A percentile compares a stretch with the other conserved stretches of the same genome.
Evolutionary conservation across 1,139 yeast species (phyloP).

Genomic region (Suhomyces maxii): DNA sequence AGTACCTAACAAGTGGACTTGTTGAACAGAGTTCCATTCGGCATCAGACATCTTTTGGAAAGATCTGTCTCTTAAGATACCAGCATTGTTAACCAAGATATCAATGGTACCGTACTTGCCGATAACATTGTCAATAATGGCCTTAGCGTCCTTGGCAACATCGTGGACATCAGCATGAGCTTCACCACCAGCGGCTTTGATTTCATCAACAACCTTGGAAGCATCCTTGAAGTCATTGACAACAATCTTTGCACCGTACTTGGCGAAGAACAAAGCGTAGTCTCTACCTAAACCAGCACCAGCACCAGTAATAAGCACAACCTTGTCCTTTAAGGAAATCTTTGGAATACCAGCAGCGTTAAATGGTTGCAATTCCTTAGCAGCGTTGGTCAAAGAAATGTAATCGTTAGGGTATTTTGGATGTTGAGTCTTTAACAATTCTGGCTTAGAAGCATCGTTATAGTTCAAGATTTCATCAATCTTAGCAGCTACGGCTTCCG

Average conservation of each 20-base stretch:
- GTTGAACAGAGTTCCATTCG: conserved; percentile 81
- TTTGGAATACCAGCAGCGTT: conserved; percentile 53
- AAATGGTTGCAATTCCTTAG: conserved; percentile 54
- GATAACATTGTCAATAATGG: conserved; percentile 77
- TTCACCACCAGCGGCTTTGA: conserved; percentile 70
- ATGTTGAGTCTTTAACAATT: conserved; percentile 56
- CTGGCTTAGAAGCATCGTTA: conserved; percentile 52
- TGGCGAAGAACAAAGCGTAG: conserved; percentile 82
- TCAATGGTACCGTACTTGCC: conserved; percentile 82
- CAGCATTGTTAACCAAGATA: conserved; percentile 88
- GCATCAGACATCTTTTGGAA: conserved; percentile 80
- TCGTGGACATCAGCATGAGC: conserved; percentile 86
- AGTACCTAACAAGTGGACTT: conserved; percentile 83
- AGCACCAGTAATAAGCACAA: conserved; percentile 92
- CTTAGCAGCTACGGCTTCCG: conserved; percentile 77
- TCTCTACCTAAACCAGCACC: conserved; percentile 95
- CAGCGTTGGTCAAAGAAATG: conserved; percentile 51
- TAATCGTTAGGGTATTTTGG: conserved; percentile 68
- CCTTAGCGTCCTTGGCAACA: conserved; percentile 75
- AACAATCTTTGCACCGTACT: conserved; percentile 92
- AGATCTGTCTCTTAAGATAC: conserved; percentile 88
- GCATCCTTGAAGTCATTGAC: conserved; percentile 90
- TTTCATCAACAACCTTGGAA: conserved; percentile 71
- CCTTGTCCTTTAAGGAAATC: conserved; percentile 72
- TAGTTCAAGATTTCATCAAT: conserved; percentile 68